These are phyloP conservation scores for Fomitopsis palustris DNA, from an alignment of 1,284 basidiomycete species.

Conservation along the genomic window DNA sequence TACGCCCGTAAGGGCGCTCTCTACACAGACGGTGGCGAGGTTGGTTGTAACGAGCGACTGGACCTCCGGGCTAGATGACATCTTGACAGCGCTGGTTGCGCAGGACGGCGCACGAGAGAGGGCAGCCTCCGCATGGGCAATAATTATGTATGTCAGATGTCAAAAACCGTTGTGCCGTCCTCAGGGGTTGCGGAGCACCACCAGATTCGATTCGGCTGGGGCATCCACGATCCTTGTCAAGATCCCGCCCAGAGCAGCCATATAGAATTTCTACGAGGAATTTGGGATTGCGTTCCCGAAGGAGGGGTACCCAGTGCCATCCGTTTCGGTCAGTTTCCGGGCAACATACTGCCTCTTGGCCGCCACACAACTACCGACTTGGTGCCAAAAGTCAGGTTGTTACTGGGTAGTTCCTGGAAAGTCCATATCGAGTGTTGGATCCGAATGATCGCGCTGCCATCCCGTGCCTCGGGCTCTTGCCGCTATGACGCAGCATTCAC, in stretches of 20 bases:
- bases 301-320: not conserved
- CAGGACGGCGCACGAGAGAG: not conserved
- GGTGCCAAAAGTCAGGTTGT: too few species aligned
- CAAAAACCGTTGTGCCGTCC: not conserved
- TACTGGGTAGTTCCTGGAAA: too few species aligned
- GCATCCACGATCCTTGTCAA: not conserved
- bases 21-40: constrained; percentile 3
- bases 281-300: not conserved
- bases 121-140: not conserved
- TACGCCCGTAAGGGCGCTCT: constrained; percentile 3
- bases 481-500: too few species aligned
- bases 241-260: not conserved
- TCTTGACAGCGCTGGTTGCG: not conserved
- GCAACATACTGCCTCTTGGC: too few species aligned
- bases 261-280: not conserved
- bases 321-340: not conserved
- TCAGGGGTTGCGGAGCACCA: not conserved
- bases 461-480: too few species aligned
- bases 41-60: constrained; percentile 2
- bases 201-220: not conserved
- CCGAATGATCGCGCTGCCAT: too few species aligned
- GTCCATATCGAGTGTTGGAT: too few species aligned
- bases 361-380: too few species aligned
- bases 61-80: not conserved
- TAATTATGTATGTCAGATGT: not conserved